These are phyloP conservation scores for Vicia sativa DNA, from an alignment of 306 rosid species.

Conservation along the genomic window DNA sequence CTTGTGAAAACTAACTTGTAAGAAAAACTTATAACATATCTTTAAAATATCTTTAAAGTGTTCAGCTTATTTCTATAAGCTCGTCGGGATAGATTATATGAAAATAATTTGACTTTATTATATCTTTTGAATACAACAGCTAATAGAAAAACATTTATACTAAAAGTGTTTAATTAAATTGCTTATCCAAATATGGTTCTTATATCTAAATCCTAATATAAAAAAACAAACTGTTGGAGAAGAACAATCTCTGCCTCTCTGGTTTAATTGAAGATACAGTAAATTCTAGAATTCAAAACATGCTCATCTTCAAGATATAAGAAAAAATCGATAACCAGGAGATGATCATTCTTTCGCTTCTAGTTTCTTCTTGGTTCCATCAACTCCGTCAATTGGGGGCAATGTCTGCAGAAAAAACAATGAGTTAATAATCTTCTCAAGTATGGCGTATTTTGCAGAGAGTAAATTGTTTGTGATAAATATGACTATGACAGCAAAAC, in stretches of 20 bases:
- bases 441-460: neutral
- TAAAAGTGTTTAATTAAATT: neutral
- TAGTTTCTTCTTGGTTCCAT: conserved; percentile 36
- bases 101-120: neutral
- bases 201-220: neutral
- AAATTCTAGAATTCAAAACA: conserved; percentile 8
- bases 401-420: conserved; percentile 42
- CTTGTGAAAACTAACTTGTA: too few species aligned
- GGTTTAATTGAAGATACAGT: neutral
- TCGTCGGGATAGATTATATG: neutral
- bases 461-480: neutral
- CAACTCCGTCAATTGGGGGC: conserved; percentile 45
- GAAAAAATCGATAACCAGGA: conserved; percentile 15
- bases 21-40: neutral
- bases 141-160: neutral
- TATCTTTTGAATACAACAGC: neutral
- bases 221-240: neutral
- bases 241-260: conserved; percentile 23
- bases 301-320: neutral
- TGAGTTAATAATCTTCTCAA: conserved; percentile 22
- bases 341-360: conserved; percentile 38
- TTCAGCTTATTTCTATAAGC: neutral
- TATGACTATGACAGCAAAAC: conserved; percentile 14
- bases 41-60: neutral
- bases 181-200: neutral